phyloP scores from a whole-genome alignment of 257 asterid species.

The Solanum boliviense region DNA sequence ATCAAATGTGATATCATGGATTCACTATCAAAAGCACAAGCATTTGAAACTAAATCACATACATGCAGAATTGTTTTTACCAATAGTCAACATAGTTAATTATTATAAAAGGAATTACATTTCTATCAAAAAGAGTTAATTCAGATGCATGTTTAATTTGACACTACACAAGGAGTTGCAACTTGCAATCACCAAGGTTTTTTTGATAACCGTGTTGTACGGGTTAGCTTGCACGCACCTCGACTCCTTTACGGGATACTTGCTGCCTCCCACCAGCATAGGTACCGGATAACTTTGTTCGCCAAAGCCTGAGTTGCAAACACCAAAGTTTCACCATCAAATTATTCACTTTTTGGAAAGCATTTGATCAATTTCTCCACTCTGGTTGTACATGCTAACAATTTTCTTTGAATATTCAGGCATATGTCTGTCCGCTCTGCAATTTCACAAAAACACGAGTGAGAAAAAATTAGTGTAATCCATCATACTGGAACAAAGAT shows the following conservation, averaged over 20 bases:
- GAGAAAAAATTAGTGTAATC: not conserved
- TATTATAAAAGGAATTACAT: not conserved
- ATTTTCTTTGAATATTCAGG: slow-evolving; percentile 82
- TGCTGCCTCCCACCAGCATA: not conserved
- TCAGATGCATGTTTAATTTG: not conserved
- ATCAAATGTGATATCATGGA: not conserved
- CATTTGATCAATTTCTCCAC: slow-evolving; percentile 86
- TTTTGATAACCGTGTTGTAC: not conserved
- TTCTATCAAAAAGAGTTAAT: not conserved
- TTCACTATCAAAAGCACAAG: not conserved
- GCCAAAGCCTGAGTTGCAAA: not conserved
- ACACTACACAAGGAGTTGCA: not conserved
- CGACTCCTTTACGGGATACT: not conserved
- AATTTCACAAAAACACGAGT: not conserved
- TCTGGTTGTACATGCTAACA: slow-evolving; percentile 72
- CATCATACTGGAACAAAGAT: not conserved
- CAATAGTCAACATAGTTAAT: not conserved
- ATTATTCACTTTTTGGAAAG: slow-evolving; percentile 39
- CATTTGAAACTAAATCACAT: not conserved
- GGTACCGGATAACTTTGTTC: not conserved
- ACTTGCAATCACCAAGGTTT: not conserved
- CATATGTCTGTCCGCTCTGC: slow-evolving; percentile 90
- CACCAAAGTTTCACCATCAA: slow-evolving; percentile 2
- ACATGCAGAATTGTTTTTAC: not conserved
- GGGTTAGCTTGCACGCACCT: not conserved